Base-by-base conservation (phyloP, 139 green algal genomes). In the Edaphochlamys debaryana region DNA sequence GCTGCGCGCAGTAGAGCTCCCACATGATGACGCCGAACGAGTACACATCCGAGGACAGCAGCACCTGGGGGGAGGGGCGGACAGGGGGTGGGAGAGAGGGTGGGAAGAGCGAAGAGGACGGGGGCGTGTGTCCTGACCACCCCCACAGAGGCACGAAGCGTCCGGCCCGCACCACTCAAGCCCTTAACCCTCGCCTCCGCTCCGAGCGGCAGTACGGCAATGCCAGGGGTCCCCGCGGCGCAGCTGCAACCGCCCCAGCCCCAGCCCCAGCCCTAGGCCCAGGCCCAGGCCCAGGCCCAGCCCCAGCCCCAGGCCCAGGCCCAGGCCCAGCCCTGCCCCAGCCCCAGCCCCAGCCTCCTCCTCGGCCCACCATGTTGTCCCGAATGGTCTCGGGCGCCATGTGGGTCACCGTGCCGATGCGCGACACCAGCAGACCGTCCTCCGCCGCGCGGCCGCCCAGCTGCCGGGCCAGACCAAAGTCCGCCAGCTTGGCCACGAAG, bases 401-500 rank as follows among this genome's bases (percentile, higher is more conserved):
- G 74, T 87, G 82, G 4, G 73, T 87, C 9, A 79, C 69, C 7
- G 82, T 87, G 36, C 82, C 82, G 69, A 80, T 75, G 41, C 80
- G 69, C 23, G 62, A 72, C 54, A 86, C 69, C 32, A 86, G 62
- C 54, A 79, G 60, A 15, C 63, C 69, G 3, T 80, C 80, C 80
- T 66, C 69, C 38, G 38, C 74, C 9, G 40, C 60, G 7, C 41
- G 40, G 0, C 25, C 17, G 22, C 32, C 70, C 60, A 80, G 38
- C 69, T 71, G 69, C 36, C 69, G 69, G 11, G 58, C 92, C 23
- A 83, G 45, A 3, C 77, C 77, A 70, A 95, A 95, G 83, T 95
- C 92, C 19, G 69, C 85, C 52, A 92, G 82, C 88, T 96, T 96
- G 69, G 79, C 88, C 27, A 85, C 52, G 66, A 87, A 93, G 69